phyloP scores from a whole-genome alignment of 1,284 basidiomycete species.

The Kwoniella shivajii region DNA sequence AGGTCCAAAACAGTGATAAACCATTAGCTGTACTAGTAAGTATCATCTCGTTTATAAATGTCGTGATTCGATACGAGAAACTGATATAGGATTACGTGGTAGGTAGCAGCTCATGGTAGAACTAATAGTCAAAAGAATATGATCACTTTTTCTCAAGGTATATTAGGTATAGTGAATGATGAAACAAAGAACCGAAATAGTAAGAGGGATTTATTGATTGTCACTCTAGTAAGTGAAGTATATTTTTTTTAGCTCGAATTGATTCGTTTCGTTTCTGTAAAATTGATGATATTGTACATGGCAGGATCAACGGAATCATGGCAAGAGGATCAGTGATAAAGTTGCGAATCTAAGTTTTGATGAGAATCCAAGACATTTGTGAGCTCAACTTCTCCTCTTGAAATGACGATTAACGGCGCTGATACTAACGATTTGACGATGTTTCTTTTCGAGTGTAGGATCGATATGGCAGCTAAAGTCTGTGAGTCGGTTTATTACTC shows the following conservation, averaged over 20 bases:
- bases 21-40: conserved; percentile 44
- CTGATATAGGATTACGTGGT: neutral
- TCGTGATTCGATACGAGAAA: neutral
- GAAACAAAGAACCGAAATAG: conserved; percentile 15
- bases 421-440: no score
- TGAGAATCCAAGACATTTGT: conserved; percentile 65
- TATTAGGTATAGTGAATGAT: conserved; percentile 32
- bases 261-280: neutral
- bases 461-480: conserved; percentile 11
- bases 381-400: conserved; percentile 9
- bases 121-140: conserved; percentile 43
- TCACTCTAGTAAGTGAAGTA: conserved; percentile 42
- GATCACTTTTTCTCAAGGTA: conserved; percentile 41
- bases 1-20: conserved; percentile 31
- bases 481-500: no score
- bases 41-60: neutral
- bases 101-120: conserved; percentile 50
- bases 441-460: neutral
- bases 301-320: conserved; percentile 80
- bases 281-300: neutral
- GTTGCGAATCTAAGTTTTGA: conserved; percentile 64
- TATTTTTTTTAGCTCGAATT: neutral
- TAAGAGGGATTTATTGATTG: conserved; percentile 45
- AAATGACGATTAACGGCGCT: neutral
- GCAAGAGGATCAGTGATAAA: conserved; percentile 60